Conservation (phyloP, 371 early-diverging fungal species). For the Mucor velutinosus region DNA sequence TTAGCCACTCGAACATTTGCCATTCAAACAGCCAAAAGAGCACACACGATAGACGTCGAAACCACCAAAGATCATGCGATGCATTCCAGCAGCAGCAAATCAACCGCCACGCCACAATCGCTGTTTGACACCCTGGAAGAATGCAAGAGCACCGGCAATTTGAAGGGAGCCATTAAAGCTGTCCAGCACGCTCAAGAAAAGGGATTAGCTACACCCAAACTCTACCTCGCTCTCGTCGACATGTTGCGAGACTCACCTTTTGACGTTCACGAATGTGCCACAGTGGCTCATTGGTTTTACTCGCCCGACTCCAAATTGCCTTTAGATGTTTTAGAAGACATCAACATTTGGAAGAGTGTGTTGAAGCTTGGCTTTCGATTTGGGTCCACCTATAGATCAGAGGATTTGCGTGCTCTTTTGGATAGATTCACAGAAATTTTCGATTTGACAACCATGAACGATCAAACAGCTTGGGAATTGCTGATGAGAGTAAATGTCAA, state of each 20-base stretch:
- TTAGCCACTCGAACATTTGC: background rate
- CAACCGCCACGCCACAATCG: background rate
- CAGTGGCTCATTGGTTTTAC: slow-evolving; percentile 38
- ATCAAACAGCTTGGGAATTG: slow-evolving; percentile 30
- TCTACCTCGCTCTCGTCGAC: slow-evolving; percentile 16
- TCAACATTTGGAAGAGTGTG: slow-evolving; percentile 33
- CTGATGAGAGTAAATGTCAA: slow-evolving; percentile 34
- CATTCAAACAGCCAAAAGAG: background rate
- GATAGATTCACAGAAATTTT: slow-evolving; percentile 23
- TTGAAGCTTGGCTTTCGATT: slow-evolving; percentile 35
- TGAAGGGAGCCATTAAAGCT: slow-evolving; percentile 13
- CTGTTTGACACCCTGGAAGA: slow-evolving; percentile 11
- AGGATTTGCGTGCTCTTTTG: slow-evolving; percentile 32
- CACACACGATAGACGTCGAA: background rate
- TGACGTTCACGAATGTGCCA: slow-evolving; percentile 16
- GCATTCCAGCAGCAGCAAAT: background rate
- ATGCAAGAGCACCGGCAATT: slow-evolving; percentile 15
- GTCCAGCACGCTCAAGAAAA: slow-evolving; percentile 13
- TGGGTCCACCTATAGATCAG: slow-evolving; percentile 14
- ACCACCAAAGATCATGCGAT: background rate
- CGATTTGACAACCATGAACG: slow-evolving; percentile 19
- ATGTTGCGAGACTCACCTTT: slow-evolving; percentile 20
- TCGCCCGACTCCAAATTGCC: slow-evolving; percentile 9
- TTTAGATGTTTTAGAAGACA: slow-evolving; percentile 16
- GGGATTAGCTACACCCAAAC: slow-evolving; percentile 11